Evolutionary conservation across 2,329 filamentous ascomycete species (phyloP), one percentile per base, ranked within the genome.

Genomic region (Pseudogymnoascus sp.): DNA sequence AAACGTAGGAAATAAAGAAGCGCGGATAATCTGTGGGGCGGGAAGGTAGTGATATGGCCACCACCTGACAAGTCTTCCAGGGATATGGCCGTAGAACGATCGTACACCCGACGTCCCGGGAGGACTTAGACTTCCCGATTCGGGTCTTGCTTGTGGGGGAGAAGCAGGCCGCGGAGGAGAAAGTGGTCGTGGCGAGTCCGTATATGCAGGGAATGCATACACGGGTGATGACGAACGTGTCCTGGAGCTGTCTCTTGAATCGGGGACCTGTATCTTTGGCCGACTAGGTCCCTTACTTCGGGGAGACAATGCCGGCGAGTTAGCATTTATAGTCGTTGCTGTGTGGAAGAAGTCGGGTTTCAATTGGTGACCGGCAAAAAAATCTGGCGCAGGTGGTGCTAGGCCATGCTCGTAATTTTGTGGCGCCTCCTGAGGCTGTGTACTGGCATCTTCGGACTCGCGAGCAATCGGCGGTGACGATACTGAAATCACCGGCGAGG

Each of bases 1-100:
- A 28, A 99, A 74, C 0, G 92, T 96, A 0, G 94, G 94, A 66
- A 97, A 96, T 0, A 99, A 74, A 0, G 89, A 92, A 13, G 83
- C 80, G 13, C 84, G 72, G 12, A 97, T 76, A 6, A 87, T 74
- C 60, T 88, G 79, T 2, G 90, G 90, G 9, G 88, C 76, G 2
- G 91, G 89, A 3, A 95, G 74, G 18, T 89, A 65, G 4, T 74
- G 76, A 70, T 91, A 89, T 2, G 91, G 91, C 91, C 92, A 96
- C 87, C 90, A 95, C 48, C 72, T 79, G 39, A 89, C 76, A 5
- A 59, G 78, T 74, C 59, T 68, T 13, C 26, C 45, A 9, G 45
- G 45, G 10, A 33, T 26, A 26, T 52, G 45, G 19, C 45, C 59
- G 60, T 66, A 67, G 26, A 60, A 52, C 6, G 67, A 70, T 9